Conservation (phyloP, 495 filamentous ascomycete species). For the Aspergillus saccharolyticus region DNA sequence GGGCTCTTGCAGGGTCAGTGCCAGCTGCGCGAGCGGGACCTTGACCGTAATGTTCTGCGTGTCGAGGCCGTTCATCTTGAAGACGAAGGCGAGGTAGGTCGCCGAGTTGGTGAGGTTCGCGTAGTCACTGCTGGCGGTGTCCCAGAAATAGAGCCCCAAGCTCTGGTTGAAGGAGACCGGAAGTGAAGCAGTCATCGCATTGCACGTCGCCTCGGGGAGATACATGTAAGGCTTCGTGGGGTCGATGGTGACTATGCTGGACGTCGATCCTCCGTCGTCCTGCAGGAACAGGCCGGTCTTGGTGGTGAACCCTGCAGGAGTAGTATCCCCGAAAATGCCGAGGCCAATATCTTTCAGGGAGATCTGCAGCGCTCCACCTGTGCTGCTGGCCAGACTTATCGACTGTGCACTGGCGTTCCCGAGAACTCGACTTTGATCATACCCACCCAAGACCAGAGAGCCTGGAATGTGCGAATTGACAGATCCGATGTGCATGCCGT, state of each 20-base stretch:
- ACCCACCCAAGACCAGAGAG: conserved; percentile 48
- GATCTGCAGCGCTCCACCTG: conserved; percentile 22
- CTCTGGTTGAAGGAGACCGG: conserved; percentile 38
- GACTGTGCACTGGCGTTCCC: conserved; percentile 18
- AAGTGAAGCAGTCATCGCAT: conserved; percentile 41
- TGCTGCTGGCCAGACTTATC: background rate
- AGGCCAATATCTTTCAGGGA: conserved; percentile 39
- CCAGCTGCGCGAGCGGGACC: conserved; percentile 48
- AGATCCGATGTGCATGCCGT: conserved; percentile 52
- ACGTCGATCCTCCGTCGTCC: conserved; percentile 23
- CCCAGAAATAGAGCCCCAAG: conserved; percentile 48
- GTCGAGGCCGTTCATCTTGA: conserved; percentile 26
- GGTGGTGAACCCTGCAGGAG: conserved; percentile 34
- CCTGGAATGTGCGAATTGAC: conserved; percentile 33
- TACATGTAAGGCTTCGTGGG: conserved; percentile 46
- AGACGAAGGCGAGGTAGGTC: conserved; percentile 47
- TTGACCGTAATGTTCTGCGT: conserved; percentile 44
- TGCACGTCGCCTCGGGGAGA: conserved; percentile 48
- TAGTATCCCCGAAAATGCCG: conserved; percentile 34
- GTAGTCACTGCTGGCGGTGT: conserved; percentile 37
- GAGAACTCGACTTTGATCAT: conserved; percentile 42
- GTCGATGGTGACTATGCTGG: conserved; percentile 27
- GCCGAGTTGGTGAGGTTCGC: conserved; percentile 41
- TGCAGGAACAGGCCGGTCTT: conserved; percentile 31
- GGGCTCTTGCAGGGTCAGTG: conserved; percentile 46